Evolutionary conservation across 306 rosid species (phyloP).

Genomic region (Fragaria vesca): DNA sequence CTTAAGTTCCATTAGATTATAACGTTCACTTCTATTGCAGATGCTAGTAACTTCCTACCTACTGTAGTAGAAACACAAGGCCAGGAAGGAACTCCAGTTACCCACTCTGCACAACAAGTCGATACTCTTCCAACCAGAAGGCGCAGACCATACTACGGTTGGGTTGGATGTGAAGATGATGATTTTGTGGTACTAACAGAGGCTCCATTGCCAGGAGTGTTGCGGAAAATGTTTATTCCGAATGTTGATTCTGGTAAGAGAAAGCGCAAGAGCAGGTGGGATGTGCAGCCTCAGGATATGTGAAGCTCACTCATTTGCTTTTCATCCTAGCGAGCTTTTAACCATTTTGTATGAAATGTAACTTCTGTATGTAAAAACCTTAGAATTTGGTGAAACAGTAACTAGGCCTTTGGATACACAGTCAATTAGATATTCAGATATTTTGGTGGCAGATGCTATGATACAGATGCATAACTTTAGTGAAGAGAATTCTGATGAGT

Average conservation of each 20-base stretch:
- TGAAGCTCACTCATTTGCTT: too few relatives aligned
- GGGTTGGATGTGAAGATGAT: slow-evolving; percentile 28
- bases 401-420: background rate
- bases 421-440: background rate
- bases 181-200: slow-evolving; percentile 26
- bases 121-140: background rate
- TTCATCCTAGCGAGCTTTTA: too few relatives aligned
- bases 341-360: slow-evolving; percentile 13
- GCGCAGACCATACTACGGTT: slow-evolving; percentile 52
- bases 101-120: slow-evolving; percentile 16
- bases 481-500: background rate
- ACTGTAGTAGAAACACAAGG: slow-evolving; percentile 11
- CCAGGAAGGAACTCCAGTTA: slow-evolving; percentile 7
- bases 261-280: slow-evolving; percentile 39
- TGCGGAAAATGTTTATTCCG: slow-evolving; percentile 22
- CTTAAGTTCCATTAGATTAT: background rate
- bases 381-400: background rate
- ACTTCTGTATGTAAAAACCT: background rate
- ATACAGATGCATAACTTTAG: background rate
- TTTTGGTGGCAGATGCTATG: background rate
- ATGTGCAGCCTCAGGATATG: too few relatives aligned
- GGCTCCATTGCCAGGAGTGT: slow-evolving; percentile 31
- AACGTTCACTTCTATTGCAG: slow-evolving; percentile 24
- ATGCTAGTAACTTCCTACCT: slow-evolving; percentile 13
- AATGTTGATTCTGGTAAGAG: slow-evolving; percentile 2